Base-by-base conservation (phyloP, 139 green algal species). In the Nannochloris sp. region DNA sequence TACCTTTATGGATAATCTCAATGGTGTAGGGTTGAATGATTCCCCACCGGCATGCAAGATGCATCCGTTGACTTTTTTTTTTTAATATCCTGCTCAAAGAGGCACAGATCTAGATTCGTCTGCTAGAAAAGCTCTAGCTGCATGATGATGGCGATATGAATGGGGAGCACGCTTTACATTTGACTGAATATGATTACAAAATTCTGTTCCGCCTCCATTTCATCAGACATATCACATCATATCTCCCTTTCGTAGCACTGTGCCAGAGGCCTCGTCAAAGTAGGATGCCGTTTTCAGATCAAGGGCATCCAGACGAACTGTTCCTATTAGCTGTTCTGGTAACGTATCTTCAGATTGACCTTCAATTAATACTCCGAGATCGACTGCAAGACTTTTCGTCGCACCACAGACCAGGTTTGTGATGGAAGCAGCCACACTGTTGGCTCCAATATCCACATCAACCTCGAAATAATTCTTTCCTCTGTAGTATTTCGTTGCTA, bases 401-500 rank as follows among this genome's bases (percentile, higher is more conserved):
- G 71, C 64, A 15, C 64, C 64, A 23, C 34, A 54, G 25, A 81
- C 70, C 16, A 81, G 44, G 48, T 70, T 70, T 24, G 61, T 67
- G n/a, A 75, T 61, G 21, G 48, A 71, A 23, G 58, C 48, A 12
- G 74, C 74, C 16, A 79, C 71, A 53, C 44, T 57, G 51, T 27
- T 69, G 27, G 64, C 57, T 49, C 50, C 61, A 65, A 81, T 75
- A 68, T 81, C 66, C 10, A 80, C 57, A 29, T 75, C 65, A 5
- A 79, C 68, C 46, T 78, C 66, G n/a, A 75, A 60, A 31, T 77
- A 77, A n/a, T 62, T 67, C 4, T 57, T 16, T 10, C 65, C 65
- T 21, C 57, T 19, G 36, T 24, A 57, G 68, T 87, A 87, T n/a
- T 69, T 69, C 2, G 76, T 78, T 9, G 58, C 60, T n/a, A 87